Conservation (phyloP, 495 filamentous ascomycete species). For the Tuber umbilicatum region DNA sequence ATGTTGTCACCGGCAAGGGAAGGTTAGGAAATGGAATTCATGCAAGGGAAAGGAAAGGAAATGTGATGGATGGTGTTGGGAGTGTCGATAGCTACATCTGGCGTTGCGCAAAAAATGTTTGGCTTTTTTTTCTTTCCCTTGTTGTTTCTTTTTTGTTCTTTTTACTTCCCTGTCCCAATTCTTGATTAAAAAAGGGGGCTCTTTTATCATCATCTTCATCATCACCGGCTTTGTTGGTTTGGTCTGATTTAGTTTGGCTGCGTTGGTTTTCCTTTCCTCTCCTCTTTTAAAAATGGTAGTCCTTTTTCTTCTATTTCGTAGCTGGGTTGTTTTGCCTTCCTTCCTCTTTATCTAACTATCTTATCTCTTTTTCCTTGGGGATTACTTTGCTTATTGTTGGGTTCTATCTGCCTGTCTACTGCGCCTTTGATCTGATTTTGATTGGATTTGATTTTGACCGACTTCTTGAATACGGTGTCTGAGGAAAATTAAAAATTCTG, state of each 20-base stretch:
- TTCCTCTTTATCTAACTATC: background rate
- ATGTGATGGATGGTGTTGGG: constrained; percentile 37
- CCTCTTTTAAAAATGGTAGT: constrained; percentile 1
- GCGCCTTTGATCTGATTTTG: background rate
- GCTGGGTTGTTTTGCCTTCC: constrained; percentile 8
- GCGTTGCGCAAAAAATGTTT: constrained; percentile 40
- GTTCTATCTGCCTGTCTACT: background rate
- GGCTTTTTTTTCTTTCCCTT: constrained; percentile 33
- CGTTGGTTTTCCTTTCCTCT: constrained; percentile 5
- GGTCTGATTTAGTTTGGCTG: constrained; percentile 4
- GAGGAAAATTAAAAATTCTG: constrained; percentile 7
- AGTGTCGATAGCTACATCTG: constrained; percentile 38
- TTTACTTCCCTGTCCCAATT: background rate
- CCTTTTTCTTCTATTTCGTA: constrained; percentile 9
- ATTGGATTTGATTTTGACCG: background rate
- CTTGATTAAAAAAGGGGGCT: background rate
- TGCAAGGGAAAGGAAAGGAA: constrained; percentile 23
- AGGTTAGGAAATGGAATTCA: constrained; percentile 3
- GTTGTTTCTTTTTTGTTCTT: constrained; percentile 11
- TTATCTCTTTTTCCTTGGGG: background rate
- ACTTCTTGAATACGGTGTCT: background rate
- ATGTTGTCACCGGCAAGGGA: background rate
- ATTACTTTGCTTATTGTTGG: background rate
- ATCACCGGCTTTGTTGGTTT: constrained; percentile 8
- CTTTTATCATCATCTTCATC: background rate